phyloP scores from a whole-genome alignment of 202 grass and related monocot species.

The Schoenoplectus triqueter region DNA sequence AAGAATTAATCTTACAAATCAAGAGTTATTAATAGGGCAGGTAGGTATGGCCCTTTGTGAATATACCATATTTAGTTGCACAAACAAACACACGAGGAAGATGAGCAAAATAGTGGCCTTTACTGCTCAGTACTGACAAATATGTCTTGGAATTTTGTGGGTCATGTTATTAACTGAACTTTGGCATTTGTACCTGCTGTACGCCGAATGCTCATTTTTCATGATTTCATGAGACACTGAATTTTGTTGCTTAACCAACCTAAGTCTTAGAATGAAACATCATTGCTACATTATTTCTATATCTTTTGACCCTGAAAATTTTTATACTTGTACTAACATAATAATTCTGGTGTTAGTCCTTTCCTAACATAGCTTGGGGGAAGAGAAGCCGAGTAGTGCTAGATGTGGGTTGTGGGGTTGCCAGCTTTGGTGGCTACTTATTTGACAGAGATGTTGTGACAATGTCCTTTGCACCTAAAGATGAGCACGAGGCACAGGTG shows the following conservation, averaged over 20 bases:
- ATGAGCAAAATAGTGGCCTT: too few relatives aligned
- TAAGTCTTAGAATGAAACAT: not conserved
- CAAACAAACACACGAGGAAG: too few relatives aligned
- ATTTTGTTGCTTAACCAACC: constrained; percentile 6
- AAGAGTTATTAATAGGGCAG: too few relatives aligned
- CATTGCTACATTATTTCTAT: not conserved
- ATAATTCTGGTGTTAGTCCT: constrained; percentile 48
- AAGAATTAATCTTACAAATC: too few relatives aligned
- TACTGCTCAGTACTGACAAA: not conserved
- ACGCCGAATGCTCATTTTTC: not conserved
- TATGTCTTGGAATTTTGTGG: not conserved
- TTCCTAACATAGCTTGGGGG: constrained; percentile 93
- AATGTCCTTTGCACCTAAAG: constrained; percentile 99
- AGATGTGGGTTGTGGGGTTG: constrained; percentile 98
- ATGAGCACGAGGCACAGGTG: constrained; percentile 99
- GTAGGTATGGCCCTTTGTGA: too few relatives aligned
- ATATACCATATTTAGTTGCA: too few relatives aligned
- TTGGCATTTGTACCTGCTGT: not conserved
- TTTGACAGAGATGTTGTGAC: constrained; percentile 94
- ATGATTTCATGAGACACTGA: not conserved
- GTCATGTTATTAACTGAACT: constrained; percentile 7
- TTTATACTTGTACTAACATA: constrained; percentile 12
- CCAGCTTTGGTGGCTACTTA: constrained; percentile 96
- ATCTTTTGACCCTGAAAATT: not conserved
- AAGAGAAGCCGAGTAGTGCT: constrained; percentile 75